Conservation (phyloP, 306 rosid genomes). For the Glycine latifolia region DNA sequence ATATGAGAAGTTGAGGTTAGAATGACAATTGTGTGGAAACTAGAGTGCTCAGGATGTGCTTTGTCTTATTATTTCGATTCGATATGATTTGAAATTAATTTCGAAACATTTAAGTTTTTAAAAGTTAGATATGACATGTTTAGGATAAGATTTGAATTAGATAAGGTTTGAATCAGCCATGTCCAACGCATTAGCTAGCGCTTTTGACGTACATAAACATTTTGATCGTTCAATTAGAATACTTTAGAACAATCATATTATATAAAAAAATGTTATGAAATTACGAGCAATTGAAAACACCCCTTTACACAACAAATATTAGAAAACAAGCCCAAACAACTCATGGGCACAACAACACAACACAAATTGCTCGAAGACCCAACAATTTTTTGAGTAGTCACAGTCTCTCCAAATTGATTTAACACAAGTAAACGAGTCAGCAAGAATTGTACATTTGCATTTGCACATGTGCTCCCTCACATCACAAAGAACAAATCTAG, state of each 20-base stretch:
- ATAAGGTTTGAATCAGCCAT: neutral
- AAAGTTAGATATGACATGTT: neutral
- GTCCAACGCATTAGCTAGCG: neutral
- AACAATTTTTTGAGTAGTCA: slow-evolving; percentile 22
- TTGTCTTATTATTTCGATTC: neutral
- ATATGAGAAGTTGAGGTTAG: too few relatives aligned
- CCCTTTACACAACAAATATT: slow-evolving; percentile 5
- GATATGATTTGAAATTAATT: neutral
- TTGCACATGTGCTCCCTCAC: slow-evolving; percentile 31
- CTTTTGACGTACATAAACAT: neutral
- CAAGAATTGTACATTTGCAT: slow-evolving; percentile 23
- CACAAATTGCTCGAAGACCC: slow-evolving; percentile 2
- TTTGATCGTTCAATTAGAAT: neutral
- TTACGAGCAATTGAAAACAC: neutral
- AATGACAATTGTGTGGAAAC: too few relatives aligned
- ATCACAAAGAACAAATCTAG: slow-evolving; percentile 23
- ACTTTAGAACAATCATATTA: neutral
- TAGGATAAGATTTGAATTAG: neutral
- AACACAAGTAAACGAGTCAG: slow-evolving; percentile 29
- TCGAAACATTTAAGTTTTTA: neutral
- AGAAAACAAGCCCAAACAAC: slow-evolving; percentile 3
- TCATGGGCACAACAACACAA: neutral
- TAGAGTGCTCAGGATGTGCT: neutral
- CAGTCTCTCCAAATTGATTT: slow-evolving; percentile 40
- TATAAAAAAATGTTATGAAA: neutral